These are phyloP conservation scores for Hirschfeldia incana DNA, from an alignment of 345 rosid species.

Conservation along the genomic window DNA sequence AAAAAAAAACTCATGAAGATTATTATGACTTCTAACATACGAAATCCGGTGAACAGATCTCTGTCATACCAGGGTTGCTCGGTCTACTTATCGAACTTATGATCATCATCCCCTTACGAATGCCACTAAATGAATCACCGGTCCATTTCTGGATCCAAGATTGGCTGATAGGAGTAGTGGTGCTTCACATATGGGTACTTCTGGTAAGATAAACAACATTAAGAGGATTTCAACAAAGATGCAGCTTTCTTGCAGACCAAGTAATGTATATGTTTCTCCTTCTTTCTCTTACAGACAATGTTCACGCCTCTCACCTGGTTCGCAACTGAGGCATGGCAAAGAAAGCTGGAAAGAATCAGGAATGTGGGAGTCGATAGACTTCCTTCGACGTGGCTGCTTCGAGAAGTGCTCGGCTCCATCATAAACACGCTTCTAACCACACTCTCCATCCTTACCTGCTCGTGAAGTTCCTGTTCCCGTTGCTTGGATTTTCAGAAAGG, in stretches of 20 bases:
- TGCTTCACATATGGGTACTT: slow-evolving; percentile 18
- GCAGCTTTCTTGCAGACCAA: not conserved
- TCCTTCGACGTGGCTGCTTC: slow-evolving; percentile 24
- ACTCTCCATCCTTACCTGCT: slow-evolving; percentile 21
- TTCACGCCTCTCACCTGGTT: slow-evolving; percentile 12
- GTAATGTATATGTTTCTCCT: not conserved
- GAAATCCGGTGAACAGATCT: slow-evolving; percentile 10
- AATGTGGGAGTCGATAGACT: not conserved
- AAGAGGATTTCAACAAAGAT: not conserved
- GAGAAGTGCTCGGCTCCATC: slow-evolving; percentile 23
- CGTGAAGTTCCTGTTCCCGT: slow-evolving; percentile 1
- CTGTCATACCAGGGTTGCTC: slow-evolving; percentile 9
- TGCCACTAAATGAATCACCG: slow-evolving; percentile 23
- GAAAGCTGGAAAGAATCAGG: slow-evolving; percentile 18
- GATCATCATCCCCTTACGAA: slow-evolving; percentile 27
- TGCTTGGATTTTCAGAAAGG: slow-evolving; percentile 22
- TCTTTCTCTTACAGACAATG: slow-evolving; percentile 1
- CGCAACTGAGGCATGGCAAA: slow-evolving; percentile 17
- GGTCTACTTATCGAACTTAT: slow-evolving; percentile 23
- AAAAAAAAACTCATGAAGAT: not conserved
- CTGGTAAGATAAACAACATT: slow-evolving; percentile 23
- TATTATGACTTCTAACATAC: slow-evolving; percentile 2
- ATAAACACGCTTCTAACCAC: slow-evolving; percentile 23
- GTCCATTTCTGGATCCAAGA: slow-evolving; percentile 19
- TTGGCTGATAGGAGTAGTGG: slow-evolving; percentile 26